These are phyloP conservation scores for Fusarium verticillioides DNA, from an alignment of 2,329 filamentous ascomycete species.

Conservation along the genomic window DNA sequence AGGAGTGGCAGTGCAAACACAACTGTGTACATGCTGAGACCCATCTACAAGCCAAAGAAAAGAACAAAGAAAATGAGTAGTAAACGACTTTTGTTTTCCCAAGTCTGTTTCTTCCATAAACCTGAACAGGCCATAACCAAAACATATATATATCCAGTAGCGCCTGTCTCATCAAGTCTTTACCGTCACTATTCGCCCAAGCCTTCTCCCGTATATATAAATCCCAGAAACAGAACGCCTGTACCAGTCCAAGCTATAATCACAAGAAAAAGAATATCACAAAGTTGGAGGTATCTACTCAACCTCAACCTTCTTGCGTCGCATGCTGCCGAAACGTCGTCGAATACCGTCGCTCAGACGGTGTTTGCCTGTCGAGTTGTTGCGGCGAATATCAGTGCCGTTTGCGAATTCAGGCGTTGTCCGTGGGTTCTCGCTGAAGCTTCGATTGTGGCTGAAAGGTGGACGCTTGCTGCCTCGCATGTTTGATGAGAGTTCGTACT, in stretches of 20 bases:
- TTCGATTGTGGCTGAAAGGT: slow-evolving; percentile 54
- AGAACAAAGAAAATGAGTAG: background rate
- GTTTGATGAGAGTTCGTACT: slow-evolving; percentile 62
- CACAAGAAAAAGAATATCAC: background rate
- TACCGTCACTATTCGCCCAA: slow-evolving; percentile 9
- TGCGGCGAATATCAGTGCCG: slow-evolving; percentile 49
- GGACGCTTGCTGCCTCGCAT: slow-evolving; percentile 34
- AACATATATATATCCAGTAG: slow-evolving; percentile 3
- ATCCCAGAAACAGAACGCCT: slow-evolving; percentile 9
- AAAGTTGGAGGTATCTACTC: background rate
- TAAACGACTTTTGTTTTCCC: slow-evolving; percentile 5
- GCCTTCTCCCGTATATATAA: background rate
- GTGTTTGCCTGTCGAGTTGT: slow-evolving; percentile 55
- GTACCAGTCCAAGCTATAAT: background rate
- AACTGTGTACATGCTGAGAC: background rate
- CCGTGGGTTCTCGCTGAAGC: slow-evolving; percentile 54
- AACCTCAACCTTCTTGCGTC: slow-evolving; percentile 53
- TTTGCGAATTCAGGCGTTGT: slow-evolving; percentile 40
- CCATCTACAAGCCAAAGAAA: background rate
- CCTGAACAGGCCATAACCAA: background rate
- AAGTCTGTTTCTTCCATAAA: slow-evolving; percentile 2
- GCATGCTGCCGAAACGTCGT: slow-evolving; percentile 64
- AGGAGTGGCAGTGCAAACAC: background rate
- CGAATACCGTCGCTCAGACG: slow-evolving; percentile 63
- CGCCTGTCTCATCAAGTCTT: slow-evolving; percentile 16